These are phyloP conservation scores for Leptodontidium sp. DNA, from an alignment of 2,329 filamentous ascomycete species.

Conservation along the genomic window DNA sequence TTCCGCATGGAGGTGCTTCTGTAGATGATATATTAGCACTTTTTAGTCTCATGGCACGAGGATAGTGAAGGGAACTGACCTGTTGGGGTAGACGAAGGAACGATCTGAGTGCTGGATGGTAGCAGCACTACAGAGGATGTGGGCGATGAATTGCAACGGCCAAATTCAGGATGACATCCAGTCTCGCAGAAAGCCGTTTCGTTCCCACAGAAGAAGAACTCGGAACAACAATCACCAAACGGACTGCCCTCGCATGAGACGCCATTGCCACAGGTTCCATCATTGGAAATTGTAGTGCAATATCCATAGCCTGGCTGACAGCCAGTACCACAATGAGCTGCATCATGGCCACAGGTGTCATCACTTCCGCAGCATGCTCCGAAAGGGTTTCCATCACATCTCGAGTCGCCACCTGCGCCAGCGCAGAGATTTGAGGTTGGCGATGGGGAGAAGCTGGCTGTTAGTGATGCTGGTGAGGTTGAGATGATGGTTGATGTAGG, in stretches of 20 bases:
- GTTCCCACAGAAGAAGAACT: conserved; percentile 19
- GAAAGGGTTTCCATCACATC: not conserved
- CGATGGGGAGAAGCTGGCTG: not conserved
- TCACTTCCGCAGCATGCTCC: conserved; percentile 11
- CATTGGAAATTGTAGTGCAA: conserved; percentile 18
- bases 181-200: conserved; percentile 14
- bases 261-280: conserved; percentile 25
- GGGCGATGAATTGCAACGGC: not conserved
- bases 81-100: not conserved
- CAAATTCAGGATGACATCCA: conserved; percentile 21
- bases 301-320: conserved; percentile 15
- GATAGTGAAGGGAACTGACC: no score
- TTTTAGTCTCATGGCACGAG: no score
- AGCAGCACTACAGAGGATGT: not conserved
- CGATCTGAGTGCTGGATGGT: not conserved
- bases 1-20: no score
- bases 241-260: conserved; percentile 1
- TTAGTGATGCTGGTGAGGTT: not conserved
- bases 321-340: conserved; percentile 1
- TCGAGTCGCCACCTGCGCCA: not conserved
- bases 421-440: not conserved
- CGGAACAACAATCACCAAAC: conserved; percentile 24
- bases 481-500: not conserved
- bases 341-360: not conserved
- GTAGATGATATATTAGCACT: no score